Base-by-base conservation (phyloP, 2,329 filamentous ascomycete genomes). In the Aspergillus ochraceoroseus region DNA sequence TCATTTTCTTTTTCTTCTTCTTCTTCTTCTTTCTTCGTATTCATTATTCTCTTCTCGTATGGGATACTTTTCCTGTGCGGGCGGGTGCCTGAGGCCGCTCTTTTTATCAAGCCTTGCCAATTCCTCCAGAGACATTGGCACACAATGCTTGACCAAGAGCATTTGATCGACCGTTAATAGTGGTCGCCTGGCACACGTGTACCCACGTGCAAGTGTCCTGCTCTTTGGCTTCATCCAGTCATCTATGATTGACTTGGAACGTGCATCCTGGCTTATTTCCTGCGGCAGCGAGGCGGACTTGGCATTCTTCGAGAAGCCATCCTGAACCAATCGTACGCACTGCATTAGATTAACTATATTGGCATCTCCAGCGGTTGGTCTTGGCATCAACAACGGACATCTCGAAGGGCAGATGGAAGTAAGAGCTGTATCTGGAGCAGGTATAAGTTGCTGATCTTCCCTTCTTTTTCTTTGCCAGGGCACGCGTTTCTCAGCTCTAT, bases 161-260 rank as follows among this genome's bases (percentile, higher is more conserved):
- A 5, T 5, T 9, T 22, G 9, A 22, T 5, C 20, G 20, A 22
- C 31, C 31, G 31, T 18, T 33, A 19, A 19, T n/a, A 6, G n/a
- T n/a, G 31, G 17, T 12, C 31, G 11, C 5, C 19, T 4, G 12
- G 9, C 31, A 19, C 31, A 33, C 31, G 31, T 33, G 31, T 23
- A 23, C 18, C 19, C 11, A 15, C n/a, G 14, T 7, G 7, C 5
- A 17, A n/a, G n/a, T n/a, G n/a, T n/a, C n/a, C n/a, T n/a, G n/a
- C n/a, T n/a, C n/a, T n/a, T n/a, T n/a, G 14, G 7, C 29, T 28
- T 22, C 19, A 29, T 30, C 48, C 48, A 50, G 33, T 50, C 40
- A 50, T 15, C 40, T 19, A 14, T 19, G 20, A 29, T 43, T n/a
- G 33, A 42, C 32, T 15, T 42, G 23, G 43, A 48, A 48, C 48